Evolutionary conservation across 176 grass and related monocot genomes (phyloP), one percentile per base, ranked within the genome.

Genomic region (Raddia distichophylla): DNA sequence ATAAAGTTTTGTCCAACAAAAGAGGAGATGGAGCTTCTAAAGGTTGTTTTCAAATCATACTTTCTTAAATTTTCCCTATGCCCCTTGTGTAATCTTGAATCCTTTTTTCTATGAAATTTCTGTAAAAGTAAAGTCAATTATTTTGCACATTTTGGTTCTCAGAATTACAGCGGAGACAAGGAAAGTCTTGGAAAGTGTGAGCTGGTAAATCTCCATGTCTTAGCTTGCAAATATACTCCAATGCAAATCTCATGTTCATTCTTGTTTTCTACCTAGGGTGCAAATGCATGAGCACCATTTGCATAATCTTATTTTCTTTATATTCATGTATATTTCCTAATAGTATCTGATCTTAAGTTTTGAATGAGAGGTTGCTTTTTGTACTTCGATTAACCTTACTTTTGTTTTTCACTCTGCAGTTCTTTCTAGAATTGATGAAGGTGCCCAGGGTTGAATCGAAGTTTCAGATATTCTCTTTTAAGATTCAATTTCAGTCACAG

Each of bases 1-100:
- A 87, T 98, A 83, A 98, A 98, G 76, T 98, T 93, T 86, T 98
- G 95, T 84, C 95, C 95, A 34, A 98, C 95, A 70, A 98, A 98
- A 87, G 90, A 94, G 67, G 95, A 98, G 86, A 98, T 98, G 90
- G 95, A 98, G 63, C 89, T 92, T 87, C 82, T 98, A 83, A 98
- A 98, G 95, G 95, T 93, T 77, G 19, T 74, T 87, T 68, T 74
- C 47, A 20, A 54, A 70, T 79, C 75, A 17, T 17, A 35, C 16
- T 49, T 64, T 9, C 35, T 83, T 59, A 70, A 60, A 42, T 65
- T 83, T 58, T 68, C 34, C 67, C 16, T 45, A 7, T 83, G 63
- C 14, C 35, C 57, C 13, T 86, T 53, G 9, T 80, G 56, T 86
- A 62, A 60, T 73, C 63, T 67, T 76, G 42, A 78, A 59, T 72